Evolutionary conservation across 345 rosid genomes (phyloP).

Genomic region (Eucalyptus erythrocorys): DNA sequence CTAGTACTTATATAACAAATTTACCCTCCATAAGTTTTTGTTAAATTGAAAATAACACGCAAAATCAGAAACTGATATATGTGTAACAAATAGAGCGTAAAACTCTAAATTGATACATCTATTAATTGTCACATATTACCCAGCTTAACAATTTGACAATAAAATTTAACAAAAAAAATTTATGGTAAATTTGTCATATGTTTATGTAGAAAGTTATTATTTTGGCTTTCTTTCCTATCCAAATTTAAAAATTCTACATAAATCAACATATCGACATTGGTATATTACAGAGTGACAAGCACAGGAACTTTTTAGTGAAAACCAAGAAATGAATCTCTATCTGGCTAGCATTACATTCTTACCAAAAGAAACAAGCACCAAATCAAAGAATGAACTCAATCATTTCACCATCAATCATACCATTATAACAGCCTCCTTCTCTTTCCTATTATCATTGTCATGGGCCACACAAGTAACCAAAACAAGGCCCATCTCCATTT

Average conservation of each 20-base stretch:
- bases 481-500: background rate
- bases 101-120: accelerated
- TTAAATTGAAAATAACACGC: no score
- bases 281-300: background rate
- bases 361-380: background rate
- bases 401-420: background rate
- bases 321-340: background rate
- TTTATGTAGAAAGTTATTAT: background rate
- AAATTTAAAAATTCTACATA: background rate
- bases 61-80: no score
- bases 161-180: accelerated
- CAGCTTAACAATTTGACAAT: accelerated
- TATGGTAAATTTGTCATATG: no score
- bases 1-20: no score
- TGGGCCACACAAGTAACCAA: background rate
- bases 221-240: background rate
- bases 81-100: accelerated
- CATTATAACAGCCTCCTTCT: background rate
- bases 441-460: background rate
- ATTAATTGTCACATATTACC: accelerated
- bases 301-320: background rate
- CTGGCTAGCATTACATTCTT: background rate
- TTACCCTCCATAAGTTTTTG: no score
- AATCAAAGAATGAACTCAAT: background rate
- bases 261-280: background rate